phyloP scores from a whole-genome alignment of 805 yeast species.

The Cyberlindnera maritima region DNA sequence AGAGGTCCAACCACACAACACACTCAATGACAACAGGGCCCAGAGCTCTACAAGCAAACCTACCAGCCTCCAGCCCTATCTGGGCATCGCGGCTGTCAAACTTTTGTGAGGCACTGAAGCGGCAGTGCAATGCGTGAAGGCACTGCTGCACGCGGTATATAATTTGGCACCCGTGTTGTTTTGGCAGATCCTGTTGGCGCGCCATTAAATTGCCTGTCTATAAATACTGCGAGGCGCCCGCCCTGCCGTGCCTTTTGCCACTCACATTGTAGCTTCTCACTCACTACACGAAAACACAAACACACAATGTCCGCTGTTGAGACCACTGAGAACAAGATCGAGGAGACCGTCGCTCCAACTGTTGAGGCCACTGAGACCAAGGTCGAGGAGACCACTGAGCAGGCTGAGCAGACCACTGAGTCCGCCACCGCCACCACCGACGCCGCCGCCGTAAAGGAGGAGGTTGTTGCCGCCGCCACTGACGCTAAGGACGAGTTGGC shows the following conservation, averaged over 20 bases:
- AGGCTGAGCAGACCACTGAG: conserved; percentile 13
- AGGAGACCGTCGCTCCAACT: conserved; percentile 18
- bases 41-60: no score
- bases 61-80: background rate
- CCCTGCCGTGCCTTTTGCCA: conserved; percentile 1
- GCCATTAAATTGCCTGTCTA: background rate
- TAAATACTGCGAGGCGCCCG: conserved; percentile 8
- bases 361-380: conserved; percentile 18
- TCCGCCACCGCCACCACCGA: conserved; percentile 14
- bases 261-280: background rate
- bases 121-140: conserved; percentile 1
- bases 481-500: conserved; percentile 20
- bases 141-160: conserved; percentile 2
- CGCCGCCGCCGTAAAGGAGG: conserved; percentile 15
- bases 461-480: conserved; percentile 15
- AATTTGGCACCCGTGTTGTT: conserved; percentile 12
- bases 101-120: conserved; percentile 1
- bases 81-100: background rate
- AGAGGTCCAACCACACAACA: no score
- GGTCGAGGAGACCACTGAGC: conserved; percentile 15
- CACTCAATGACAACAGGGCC: no score
- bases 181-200: conserved; percentile 8
- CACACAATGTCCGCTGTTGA: conserved; percentile 22
- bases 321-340: conserved; percentile 20
- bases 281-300: background rate